Conservation (phyloP, 1,284 basidiomycete genomes). For the Phylloboletellus chloephorus region DNA sequence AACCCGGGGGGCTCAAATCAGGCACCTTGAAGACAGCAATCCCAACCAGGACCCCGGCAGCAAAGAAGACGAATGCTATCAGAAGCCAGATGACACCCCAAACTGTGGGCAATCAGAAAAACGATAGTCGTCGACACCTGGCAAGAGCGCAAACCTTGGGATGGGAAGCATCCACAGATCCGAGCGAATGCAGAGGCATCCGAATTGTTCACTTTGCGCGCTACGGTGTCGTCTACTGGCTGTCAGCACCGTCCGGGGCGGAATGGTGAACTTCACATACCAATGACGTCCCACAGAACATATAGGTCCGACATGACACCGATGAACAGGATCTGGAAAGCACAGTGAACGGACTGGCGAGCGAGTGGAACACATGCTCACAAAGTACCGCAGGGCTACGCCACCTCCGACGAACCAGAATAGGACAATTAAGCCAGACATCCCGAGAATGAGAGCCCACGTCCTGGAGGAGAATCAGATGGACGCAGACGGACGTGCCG, state of each 20-base stretch:
- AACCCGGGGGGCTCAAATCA: slow-evolving; percentile 1
- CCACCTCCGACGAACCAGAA: slow-evolving; percentile 84
- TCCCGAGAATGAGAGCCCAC: slow-evolving; percentile 69
- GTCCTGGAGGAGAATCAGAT: slow-evolving; percentile 40
- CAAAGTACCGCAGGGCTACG: slow-evolving; percentile 68
- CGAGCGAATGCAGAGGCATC: slow-evolving; percentile 89
- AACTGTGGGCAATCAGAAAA: slow-evolving; percentile 37
- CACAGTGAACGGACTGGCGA: neutral
- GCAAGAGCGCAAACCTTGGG: slow-evolving; percentile 43
- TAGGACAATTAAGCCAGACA: slow-evolving; percentile 67
- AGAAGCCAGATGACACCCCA: slow-evolving; percentile 92
- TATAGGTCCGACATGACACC: slow-evolving; percentile 95
- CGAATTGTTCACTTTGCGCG: slow-evolving; percentile 85
- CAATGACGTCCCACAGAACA: slow-evolving; percentile 81
- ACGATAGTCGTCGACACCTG: neutral
- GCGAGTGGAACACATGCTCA: slow-evolving; percentile 29
- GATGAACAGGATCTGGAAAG: slow-evolving; percentile 77
- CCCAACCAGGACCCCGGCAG: slow-evolving; percentile 76
- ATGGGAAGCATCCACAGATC: slow-evolving; percentile 78
- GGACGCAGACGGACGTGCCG: neutral
- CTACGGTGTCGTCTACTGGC: slow-evolving; percentile 76
- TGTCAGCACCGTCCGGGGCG: slow-evolving; percentile 2
- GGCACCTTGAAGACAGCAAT: slow-evolving; percentile 80
- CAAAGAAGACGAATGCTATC: slow-evolving; percentile 78
- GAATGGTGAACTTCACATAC: slow-evolving; percentile 34